Conservation (phyloP, 2,329 filamentous ascomycete species). For the Phyllachora maydis region DNA sequence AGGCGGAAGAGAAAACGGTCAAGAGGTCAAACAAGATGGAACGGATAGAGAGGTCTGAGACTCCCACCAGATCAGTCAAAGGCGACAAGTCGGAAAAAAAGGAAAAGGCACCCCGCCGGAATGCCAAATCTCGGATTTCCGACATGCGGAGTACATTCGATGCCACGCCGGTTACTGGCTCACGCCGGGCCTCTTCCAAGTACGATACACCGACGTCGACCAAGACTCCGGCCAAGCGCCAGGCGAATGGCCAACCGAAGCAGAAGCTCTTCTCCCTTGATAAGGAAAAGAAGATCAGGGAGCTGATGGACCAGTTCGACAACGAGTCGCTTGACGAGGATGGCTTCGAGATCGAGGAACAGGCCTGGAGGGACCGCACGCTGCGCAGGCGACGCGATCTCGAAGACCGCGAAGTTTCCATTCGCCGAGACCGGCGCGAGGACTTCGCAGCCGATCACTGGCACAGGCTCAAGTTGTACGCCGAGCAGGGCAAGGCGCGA, state of each 20-base stretch:
- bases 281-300: conserved; percentile 50
- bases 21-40: conserved; percentile 4
- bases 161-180: conserved; percentile 19
- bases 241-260: conserved; percentile 36
- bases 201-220: conserved; percentile 19
- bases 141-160: conserved; percentile 28
- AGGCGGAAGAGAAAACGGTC: conserved; percentile 11
- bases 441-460: conserved; percentile 38
- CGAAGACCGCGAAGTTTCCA: conserved; percentile 38
- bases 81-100: conserved; percentile 10
- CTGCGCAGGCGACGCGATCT: conserved; percentile 52
- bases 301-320: conserved; percentile 30
- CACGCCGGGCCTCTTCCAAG: conserved; percentile 28
- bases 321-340: conserved; percentile 20
- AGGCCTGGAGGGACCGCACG: conserved; percentile 29
- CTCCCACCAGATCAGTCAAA: conserved; percentile 4
- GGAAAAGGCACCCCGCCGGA: conserved; percentile 16
- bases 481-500: conserved; percentile 50
- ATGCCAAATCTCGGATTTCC: conserved; percentile 28
- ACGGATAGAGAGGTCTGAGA: conserved; percentile 7
- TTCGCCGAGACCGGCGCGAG: conserved; percentile 34
- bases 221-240: conserved; percentile 30
- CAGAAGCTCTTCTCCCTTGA: conserved; percentile 29
- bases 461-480: conserved; percentile 46
- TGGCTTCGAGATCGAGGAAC: conserved; percentile 21